These are phyloP conservation scores for Plasmodium ovale DNA, from an alignment of 169 alveolate species.

Conservation along the genomic window DNA sequence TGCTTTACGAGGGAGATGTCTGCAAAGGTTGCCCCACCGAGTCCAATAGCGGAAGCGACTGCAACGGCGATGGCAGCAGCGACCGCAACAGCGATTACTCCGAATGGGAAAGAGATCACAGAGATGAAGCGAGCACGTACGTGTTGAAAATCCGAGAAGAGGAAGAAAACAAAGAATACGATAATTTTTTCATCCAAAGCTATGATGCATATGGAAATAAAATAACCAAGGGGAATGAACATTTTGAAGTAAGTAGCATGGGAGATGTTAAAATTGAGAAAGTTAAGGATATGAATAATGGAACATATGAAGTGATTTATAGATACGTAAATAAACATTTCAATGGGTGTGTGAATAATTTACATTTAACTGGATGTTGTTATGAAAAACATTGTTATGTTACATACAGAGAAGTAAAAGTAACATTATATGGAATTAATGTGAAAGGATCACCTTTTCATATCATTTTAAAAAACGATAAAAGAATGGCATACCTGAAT, in stretches of 20 bases:
- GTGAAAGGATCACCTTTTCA: constrained; percentile 67
- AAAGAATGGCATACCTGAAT: constrained; percentile 3
- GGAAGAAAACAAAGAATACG: constrained; percentile 19
- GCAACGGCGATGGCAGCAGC: neutral
- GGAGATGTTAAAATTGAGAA: constrained; percentile 78
- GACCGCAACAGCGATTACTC: too few relatives aligned
- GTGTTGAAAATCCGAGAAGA: constrained; percentile 3
- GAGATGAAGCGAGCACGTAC: neutral
- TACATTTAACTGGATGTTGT: too few relatives aligned
- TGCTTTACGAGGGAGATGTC: neutral
- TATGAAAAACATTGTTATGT: too few relatives aligned
- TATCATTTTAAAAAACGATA: constrained; percentile 51
- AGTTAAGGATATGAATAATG: constrained; percentile 72
- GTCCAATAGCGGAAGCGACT: neutral
- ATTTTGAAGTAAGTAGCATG: constrained; percentile 72
- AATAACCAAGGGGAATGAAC: constrained; percentile 73
- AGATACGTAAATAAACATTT: constrained; percentile 15
- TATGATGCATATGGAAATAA: constrained; percentile 75
- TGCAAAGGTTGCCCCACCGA: neutral
- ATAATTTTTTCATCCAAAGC: constrained; percentile 63
- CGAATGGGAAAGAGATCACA: neutral
- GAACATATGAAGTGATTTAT: constrained; percentile 66
- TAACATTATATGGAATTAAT: constrained; percentile 51
- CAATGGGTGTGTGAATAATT: too few relatives aligned
- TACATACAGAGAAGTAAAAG: constrained; percentile 52